A percentile compares a stretch with the other conserved stretches of the same genome.
Evolutionary conservation across 164 flowering plant species (phyloP).

Genomic region (Houttuynia cordata): DNA sequence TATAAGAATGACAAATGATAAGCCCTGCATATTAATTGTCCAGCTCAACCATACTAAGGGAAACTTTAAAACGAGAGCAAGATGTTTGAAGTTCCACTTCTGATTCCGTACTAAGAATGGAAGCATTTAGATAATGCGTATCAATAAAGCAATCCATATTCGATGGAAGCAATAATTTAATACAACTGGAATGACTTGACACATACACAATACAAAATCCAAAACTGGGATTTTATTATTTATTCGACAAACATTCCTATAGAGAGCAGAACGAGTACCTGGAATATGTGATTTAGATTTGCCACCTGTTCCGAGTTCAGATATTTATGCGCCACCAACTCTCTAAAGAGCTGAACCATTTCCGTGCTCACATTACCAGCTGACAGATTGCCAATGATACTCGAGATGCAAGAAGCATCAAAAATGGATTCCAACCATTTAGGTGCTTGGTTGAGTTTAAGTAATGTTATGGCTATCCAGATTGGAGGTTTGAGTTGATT

Average conservation of each 20-base stretch:
- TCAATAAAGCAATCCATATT: too few relatives aligned
- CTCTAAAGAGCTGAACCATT: constrained; percentile 45
- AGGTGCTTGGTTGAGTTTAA: constrained; percentile 37
- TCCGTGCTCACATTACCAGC: constrained; percentile 40
- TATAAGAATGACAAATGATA: not conserved
- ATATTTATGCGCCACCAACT: constrained; percentile 32
- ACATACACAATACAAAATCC: too few relatives aligned
- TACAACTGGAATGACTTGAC: not conserved
- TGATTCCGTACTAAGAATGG: not conserved
- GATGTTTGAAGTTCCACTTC: too few relatives aligned
- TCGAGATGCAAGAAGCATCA: constrained; percentile 44
- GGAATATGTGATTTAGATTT: constrained; percentile 40
- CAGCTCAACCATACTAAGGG: too few relatives aligned
- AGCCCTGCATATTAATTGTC: not conserved
- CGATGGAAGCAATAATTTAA: not conserved
- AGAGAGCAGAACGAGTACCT: constrained; percentile 34
- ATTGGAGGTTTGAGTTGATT: constrained; percentile 58
- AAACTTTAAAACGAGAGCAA: too few relatives aligned
- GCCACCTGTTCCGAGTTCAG: constrained; percentile 47
- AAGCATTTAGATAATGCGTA: too few relatives aligned
- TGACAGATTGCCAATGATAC: constrained; percentile 49
- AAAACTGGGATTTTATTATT: too few relatives aligned
- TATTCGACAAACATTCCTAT: too few relatives aligned
- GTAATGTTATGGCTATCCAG: constrained; percentile 45
- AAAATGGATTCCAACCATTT: constrained; percentile 65